A percentile compares a stretch with the other conserved stretches of the same genome.
Evolutionary conservation across 1,284 basidiomycete genomes (phyloP).

Genomic region (Heliocybe sulcata): DNA sequence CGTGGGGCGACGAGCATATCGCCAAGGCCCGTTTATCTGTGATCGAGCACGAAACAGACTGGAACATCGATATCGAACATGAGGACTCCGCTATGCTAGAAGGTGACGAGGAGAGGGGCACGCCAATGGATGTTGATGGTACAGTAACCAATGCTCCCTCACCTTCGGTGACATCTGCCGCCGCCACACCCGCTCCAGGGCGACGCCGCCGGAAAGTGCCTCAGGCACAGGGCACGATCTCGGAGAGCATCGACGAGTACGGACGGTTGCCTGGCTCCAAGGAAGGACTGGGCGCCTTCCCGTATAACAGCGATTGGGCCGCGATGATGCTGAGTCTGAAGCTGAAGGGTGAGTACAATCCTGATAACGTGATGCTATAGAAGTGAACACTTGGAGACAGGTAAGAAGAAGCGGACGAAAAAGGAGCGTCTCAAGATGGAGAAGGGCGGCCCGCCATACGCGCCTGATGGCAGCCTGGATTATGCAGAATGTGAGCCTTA

Average conservation of each 20-base stretch:
- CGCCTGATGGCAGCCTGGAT: slow-evolving; percentile 65
- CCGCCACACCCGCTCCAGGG: neutral
- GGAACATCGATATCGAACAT: slow-evolving; percentile 74
- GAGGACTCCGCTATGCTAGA: slow-evolving; percentile 49
- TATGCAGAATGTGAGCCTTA: slow-evolving; percentile 56
- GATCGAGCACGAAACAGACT: slow-evolving; percentile 74
- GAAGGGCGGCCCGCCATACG: slow-evolving; percentile 60
- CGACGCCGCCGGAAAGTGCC: neutral
- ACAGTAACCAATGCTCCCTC: neutral
- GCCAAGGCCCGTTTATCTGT: slow-evolving; percentile 59
- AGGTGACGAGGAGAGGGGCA: slow-evolving; percentile 36
- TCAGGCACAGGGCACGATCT: slow-evolving; percentile 17
- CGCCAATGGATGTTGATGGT: slow-evolving; percentile 34
- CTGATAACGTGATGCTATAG: neutral
- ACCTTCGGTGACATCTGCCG: neutral
- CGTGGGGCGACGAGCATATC: slow-evolving; percentile 66
- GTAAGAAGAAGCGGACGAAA: slow-evolving; percentile 71
- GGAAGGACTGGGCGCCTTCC: slow-evolving; percentile 66
- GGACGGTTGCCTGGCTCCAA: slow-evolving; percentile 67
- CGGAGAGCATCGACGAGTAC: slow-evolving; percentile 56
- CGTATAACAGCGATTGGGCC: slow-evolving; percentile 60
- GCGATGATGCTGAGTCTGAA: slow-evolving; percentile 63
- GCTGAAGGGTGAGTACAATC: slow-evolving; percentile 45
- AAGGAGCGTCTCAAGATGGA: slow-evolving; percentile 69
- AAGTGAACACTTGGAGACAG: slow-evolving; percentile 24